Evolutionary conservation across 208 protist species (phyloP), one percentile per base, ranked within the genome.

Genomic region (Angomonas ambiguus): DNA sequence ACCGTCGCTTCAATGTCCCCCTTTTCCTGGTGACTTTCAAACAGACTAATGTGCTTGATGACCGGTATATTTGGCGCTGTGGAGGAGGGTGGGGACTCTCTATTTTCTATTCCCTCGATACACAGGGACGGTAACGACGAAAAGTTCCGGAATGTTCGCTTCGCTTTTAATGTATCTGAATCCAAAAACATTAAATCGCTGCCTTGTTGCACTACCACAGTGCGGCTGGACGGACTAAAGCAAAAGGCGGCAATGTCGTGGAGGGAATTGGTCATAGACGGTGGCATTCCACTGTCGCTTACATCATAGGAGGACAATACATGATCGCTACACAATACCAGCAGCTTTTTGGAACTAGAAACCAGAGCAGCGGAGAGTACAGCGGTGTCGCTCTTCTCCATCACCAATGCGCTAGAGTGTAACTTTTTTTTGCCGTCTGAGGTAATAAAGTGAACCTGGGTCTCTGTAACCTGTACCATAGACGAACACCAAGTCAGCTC

Each of bases 381-480:
- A 33, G 11, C 55, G 1, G 31, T 33, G 2, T 31, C 57, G 3
- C 2, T 25, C 2, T n/a, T 13, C 4, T 22, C 51, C 31, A 4
- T 24, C 1, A 16, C 49, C 2, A 87, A 70, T 41, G 33, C 24
- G 33, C 72, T 62, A 34, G 62, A 58, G n/a, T 79, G 72, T 28
- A 79, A 57, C 34, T 70, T 67, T 0, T 70, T 72, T 65, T 71
- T 83, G 4, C 83, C 87, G 56, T 96, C 83, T 4, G 51, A 22
- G 0, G 91, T 86, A 32, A 86, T 65, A 18, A 94, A 67, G 13
- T 78, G 73, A 28, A 89, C 42, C 63, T 96, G 83, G 41, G 63
- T 67, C 35, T 87, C 87, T 3, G 87, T 93, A 2, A 96, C 74
- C 61, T 96, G 91, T 27, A 96, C 60, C 10, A 96, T 65, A 2